Percentiles rank a stretch among this genome's conserved stretches.
phyloP scores from a whole-genome alignment of 2,329 filamentous ascomycete species.

The Xylariaceae sp. region DNA sequence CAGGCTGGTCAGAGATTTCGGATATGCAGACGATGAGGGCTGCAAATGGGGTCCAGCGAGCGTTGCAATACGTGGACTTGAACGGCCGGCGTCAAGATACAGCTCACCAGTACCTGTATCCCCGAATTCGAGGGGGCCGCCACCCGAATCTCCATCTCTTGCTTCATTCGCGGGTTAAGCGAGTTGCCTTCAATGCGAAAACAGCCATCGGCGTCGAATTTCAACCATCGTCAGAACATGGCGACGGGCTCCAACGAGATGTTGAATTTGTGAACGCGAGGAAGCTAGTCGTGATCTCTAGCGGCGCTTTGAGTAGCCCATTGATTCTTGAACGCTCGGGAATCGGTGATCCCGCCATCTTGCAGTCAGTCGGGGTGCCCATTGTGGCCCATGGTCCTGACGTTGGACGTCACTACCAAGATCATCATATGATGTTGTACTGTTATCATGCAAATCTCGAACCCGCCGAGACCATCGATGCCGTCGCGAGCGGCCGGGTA shows the following conservation, averaged over 20 bases:
- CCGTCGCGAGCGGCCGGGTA: slow-evolving; percentile 4
- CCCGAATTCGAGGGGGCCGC: slow-evolving; percentile 18
- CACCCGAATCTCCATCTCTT: slow-evolving; percentile 28
- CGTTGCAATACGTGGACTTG: slow-evolving; percentile 12
- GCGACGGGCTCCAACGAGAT: not conserved
- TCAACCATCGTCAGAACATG: slow-evolving; percentile 10
- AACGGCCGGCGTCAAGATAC: slow-evolving; percentile 25
- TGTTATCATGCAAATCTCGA: slow-evolving; percentile 35
- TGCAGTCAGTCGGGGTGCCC: slow-evolving; percentile 33
- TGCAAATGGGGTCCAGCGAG: slow-evolving; percentile 22
- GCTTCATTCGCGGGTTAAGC: slow-evolving; percentile 30
- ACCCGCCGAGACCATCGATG: slow-evolving; percentile 17
- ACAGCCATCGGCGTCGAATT: slow-evolving; percentile 53
- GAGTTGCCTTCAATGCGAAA: slow-evolving; percentile 48
- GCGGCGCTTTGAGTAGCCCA: slow-evolving; percentile 40
- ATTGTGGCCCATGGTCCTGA: slow-evolving; percentile 40
- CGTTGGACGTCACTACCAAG: slow-evolving; percentile 45
- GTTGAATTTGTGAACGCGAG: slow-evolving; percentile 34
- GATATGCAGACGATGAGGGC: slow-evolving; percentile 51
- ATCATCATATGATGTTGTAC: slow-evolving; percentile 45
- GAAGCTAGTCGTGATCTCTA: slow-evolving; percentile 40
- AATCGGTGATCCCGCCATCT: slow-evolving; percentile 41
- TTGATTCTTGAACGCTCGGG: slow-evolving; percentile 50
- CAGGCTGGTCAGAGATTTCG: slow-evolving; percentile 49
- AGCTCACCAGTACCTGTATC: slow-evolving; percentile 24